These are phyloP conservation scores for Paramecium octaurelia DNA, from an alignment of 73 alveolate species.

Conservation along the genomic window DNA sequence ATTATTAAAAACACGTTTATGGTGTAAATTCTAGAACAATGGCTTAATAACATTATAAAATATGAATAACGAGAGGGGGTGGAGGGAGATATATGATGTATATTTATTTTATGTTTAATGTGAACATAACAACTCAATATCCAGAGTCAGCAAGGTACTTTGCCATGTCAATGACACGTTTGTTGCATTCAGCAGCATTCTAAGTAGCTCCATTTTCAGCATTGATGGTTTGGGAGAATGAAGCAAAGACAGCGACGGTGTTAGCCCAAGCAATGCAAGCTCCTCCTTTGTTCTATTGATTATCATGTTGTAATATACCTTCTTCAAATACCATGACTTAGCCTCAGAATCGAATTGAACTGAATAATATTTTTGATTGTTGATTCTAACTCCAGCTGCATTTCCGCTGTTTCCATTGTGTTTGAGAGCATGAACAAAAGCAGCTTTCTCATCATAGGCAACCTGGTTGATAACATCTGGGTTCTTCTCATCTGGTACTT, in stretches of 20 bases:
- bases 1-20: not conserved
- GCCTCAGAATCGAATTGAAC: not conserved
- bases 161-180: constrained; percentile 17
- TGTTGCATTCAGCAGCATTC: constrained; percentile 29
- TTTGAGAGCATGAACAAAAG: not conserved
- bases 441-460: constrained; percentile 21
- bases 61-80: not conserved
- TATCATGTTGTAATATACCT: not conserved
- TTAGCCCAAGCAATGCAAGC: constrained; percentile 12
- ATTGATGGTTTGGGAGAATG: constrained; percentile 37
- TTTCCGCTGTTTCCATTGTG: not conserved
- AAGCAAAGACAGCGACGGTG: constrained; percentile 8
- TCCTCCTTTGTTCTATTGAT: constrained; percentile 25
- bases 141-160: constrained; percentile 26
- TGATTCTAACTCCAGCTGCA: constrained; percentile 43
- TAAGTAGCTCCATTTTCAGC: constrained; percentile 23
- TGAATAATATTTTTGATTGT: constrained; percentile 35
- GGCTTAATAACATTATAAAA: not conserved
- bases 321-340: constrained; percentile 41
- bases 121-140: constrained; percentile 26
- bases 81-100: not conserved
- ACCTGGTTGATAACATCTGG: not conserved
- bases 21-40: not conserved
- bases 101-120: not conserved
- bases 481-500: not conserved